Conservation (phyloP, 495 filamentous ascomycete genomes). For the Neurospora pannonica region DNA sequence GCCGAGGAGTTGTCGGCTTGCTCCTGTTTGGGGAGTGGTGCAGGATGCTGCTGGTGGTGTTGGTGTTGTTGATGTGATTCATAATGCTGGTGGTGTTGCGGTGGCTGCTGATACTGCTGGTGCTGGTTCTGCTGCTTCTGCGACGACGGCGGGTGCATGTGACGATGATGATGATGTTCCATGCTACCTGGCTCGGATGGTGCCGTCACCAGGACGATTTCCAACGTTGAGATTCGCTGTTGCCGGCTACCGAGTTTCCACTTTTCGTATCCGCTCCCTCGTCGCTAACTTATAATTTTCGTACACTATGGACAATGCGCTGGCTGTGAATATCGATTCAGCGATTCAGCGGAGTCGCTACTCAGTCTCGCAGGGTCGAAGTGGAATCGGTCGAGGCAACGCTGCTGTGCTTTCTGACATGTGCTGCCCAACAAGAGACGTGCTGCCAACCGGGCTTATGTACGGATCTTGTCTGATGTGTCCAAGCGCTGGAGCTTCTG, state of each 20-base stretch:
- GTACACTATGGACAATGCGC: not conserved
- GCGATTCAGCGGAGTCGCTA: not conserved
- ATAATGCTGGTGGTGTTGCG: not conserved
- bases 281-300: not conserved
- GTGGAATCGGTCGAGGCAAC: not conserved
- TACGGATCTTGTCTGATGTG: not conserved
- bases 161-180: not conserved
- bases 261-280: not conserved
- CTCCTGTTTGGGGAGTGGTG: not conserved
- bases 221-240: not conserved
- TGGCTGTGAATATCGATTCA: not conserved
- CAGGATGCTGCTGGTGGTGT: not conserved
- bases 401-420: not conserved
- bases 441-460: not conserved
- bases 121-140: conserved; percentile 6
- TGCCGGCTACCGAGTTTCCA: not conserved
- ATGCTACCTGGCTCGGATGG: not conserved
- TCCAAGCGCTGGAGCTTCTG: not conserved
- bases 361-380: not conserved
- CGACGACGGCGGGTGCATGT: not conserved
- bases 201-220: not conserved
- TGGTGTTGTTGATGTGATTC: not conserved
- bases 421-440: not conserved
- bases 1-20: not conserved
- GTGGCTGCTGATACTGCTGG: not conserved